phyloP scores from a whole-genome alignment of 2,329 filamentous ascomycete genomes.

The Blastomyces gilchristii region DNA sequence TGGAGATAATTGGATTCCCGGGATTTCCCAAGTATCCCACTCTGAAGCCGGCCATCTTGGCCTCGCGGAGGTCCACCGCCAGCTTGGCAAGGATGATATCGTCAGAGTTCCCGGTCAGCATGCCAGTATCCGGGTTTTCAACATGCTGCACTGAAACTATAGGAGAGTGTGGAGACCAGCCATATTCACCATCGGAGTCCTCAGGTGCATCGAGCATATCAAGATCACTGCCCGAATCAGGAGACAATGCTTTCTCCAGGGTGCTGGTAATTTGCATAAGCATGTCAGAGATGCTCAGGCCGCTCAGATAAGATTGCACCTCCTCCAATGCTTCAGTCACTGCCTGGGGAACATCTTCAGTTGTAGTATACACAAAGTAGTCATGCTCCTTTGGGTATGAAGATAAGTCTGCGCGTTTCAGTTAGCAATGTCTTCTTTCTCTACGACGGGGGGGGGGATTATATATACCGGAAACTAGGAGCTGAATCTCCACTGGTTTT shows the following conservation, averaged over 20 bases:
- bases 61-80: constrained; percentile 50
- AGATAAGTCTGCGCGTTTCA: constrained; percentile 40
- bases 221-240: constrained; percentile 18
- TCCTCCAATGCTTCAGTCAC: constrained; percentile 33
- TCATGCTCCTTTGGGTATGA: constrained; percentile 50
- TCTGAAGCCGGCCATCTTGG: constrained; percentile 57
- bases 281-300: constrained; percentile 38
- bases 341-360: constrained; percentile 27
- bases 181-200: constrained; percentile 28
- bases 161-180: constrained; percentile 20
- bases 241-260: constrained; percentile 23
- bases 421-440: not conserved
- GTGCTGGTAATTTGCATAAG: constrained; percentile 37
- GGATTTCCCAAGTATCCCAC: constrained; percentile 52
- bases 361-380: constrained; percentile 48
- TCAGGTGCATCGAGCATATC: constrained; percentile 23
- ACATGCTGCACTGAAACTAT: constrained; percentile 4
- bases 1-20: constrained; percentile 45
- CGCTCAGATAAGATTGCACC: constrained; percentile 38
- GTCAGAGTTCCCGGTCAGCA: too few relatives aligned
- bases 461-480: constrained; percentile 32
- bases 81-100: constrained; percentile 30
- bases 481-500: constrained; percentile 27
- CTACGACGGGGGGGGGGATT: constrained; percentile 2
- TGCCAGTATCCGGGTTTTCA: not conserved